Percentiles rank a stretch among this genome's conserved stretches.
Conservation (phyloP, 129 eudicot genomes). For the Erigeron canadensis region DNA sequence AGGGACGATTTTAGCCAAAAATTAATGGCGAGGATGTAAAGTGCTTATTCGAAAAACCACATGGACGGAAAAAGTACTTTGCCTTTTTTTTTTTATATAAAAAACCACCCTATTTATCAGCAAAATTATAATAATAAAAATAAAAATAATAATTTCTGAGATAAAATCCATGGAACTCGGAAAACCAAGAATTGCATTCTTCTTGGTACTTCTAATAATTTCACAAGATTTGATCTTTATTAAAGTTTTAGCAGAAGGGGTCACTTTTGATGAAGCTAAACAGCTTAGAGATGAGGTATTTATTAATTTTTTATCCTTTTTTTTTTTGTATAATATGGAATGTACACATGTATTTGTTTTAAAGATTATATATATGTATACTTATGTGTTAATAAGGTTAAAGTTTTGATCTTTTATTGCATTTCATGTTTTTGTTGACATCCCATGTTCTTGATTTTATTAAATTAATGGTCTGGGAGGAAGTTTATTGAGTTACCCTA, state of each 20-base stretch:
- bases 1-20: no score
- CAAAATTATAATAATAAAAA: background rate
- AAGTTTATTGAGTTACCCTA: background rate
- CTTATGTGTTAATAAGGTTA: background rate
- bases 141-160: constrained; percentile 3
- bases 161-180: constrained; percentile 29
- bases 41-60: no score
- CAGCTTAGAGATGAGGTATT: constrained; percentile 85
- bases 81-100: no score
- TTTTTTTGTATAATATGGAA: background rate
- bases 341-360: background rate
- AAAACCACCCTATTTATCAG: constrained; percentile 32
- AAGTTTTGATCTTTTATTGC: background rate
- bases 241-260: constrained; percentile 52
- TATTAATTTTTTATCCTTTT: background rate
- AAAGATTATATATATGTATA: constrained; percentile 20
- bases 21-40: no score
- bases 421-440: background rate
- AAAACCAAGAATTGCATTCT: constrained; percentile 29
- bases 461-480: background rate
- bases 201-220: constrained; percentile 16
- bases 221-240: constrained; percentile 28
- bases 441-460: constrained; percentile 4
- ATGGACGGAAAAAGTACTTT: no score
- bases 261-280: constrained; percentile 75